phyloP scores from a whole-genome alignment of 2,329 filamentous ascomycete species.

The Pseudogymnoascus sp. region DNA sequence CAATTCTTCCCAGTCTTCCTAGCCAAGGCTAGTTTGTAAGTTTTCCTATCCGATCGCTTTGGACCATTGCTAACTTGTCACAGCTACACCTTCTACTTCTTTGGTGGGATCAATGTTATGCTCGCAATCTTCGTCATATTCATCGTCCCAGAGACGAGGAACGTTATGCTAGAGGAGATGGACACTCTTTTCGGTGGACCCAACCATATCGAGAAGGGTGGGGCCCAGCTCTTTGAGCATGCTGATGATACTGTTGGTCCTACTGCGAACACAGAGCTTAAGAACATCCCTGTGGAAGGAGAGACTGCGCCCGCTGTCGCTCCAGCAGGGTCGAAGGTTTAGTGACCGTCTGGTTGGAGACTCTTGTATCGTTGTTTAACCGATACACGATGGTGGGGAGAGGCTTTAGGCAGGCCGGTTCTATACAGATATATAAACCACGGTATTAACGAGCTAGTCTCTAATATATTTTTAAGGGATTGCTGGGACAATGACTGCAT shows the following conservation, averaged over 20 bases:
- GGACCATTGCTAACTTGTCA: constrained; percentile 22
- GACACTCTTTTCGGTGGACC: constrained; percentile 42
- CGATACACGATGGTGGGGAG: neutral
- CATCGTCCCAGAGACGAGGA: constrained; percentile 48
- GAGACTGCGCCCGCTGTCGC: neutral
- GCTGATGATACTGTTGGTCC: constrained; percentile 18
- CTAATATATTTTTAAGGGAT: neutral
- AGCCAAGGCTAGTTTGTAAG: constrained; percentile 38
- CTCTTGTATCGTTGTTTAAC: neutral
- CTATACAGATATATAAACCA: neutral
- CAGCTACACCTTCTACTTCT: constrained; percentile 41
- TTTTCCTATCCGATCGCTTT: neutral
- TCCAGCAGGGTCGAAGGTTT: neutral
- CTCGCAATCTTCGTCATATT: constrained; percentile 43
- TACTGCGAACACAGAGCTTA: neutral
- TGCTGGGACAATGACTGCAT: neutral
- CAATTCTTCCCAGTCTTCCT: constrained; percentile 65
- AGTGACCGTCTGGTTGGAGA: neutral
- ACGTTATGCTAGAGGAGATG: constrained; percentile 46
- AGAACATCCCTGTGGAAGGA: neutral
- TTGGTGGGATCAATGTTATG: constrained; percentile 40
- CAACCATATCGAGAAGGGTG: constrained; percentile 26
- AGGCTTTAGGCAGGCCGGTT: neutral
- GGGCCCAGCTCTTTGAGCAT: constrained; percentile 19
- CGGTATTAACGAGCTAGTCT: neutral